phyloP scores from a whole-genome alignment of 805 yeast species.

The Spathaspora arborariae region DNA sequence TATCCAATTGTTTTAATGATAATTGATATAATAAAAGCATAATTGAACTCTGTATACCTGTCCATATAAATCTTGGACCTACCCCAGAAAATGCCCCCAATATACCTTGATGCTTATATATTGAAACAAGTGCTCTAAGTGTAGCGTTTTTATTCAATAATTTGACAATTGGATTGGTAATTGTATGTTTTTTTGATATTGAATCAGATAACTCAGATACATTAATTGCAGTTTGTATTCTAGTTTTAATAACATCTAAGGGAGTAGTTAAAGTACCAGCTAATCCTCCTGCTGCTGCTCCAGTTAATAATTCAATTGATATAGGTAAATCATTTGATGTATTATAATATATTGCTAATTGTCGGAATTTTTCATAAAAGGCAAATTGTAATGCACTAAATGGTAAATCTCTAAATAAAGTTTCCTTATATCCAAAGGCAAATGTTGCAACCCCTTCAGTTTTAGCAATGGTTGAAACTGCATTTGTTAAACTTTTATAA shows the following conservation, averaged over 20 bases:
- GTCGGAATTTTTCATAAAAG: constrained; percentile 81
- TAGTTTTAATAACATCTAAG: constrained; percentile 84
- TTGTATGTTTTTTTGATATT: not conserved
- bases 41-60: constrained; percentile 89
- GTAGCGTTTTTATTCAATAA: constrained; percentile 23
- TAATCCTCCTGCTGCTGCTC: constrained; percentile 93
- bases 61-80: constrained; percentile 96
- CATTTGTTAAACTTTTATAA: constrained; percentile 71
- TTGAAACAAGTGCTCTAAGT: constrained; percentile 27
- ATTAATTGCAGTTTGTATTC: constrained; percentile 83
- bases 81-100: constrained; percentile 87
- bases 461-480: constrained; percentile 57
- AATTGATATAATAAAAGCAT: constrained; percentile 88
- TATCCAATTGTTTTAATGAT: constrained; percentile 54
- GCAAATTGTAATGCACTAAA: constrained; percentile 96
- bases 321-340: constrained; percentile 46
- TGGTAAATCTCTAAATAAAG: constrained; percentile 88
- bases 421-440: constrained; percentile 91
- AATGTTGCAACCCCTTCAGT: constrained; percentile 75
- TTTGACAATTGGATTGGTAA: constrained; percentile 6
- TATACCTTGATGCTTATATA: constrained; percentile 72
- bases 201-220: constrained; percentile 7
- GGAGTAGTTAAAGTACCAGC: constrained; percentile 92
- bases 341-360: constrained; percentile 47
- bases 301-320: constrained; percentile 69